Evolutionary conservation across 345 rosid species (phyloP).

Genomic region (Abelmoschus esculentus): DNA sequence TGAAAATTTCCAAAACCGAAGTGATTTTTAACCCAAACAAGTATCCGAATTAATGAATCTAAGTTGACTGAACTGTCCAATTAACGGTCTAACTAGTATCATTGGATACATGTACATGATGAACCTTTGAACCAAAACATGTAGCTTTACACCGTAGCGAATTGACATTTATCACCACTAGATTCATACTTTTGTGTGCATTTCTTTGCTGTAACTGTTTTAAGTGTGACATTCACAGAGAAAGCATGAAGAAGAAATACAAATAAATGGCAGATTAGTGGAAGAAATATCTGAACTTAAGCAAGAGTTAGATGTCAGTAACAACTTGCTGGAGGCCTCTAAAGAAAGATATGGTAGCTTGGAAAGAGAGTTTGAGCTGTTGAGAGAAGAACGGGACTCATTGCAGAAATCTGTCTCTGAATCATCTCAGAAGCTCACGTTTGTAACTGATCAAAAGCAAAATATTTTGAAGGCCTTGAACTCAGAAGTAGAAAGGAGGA

Average conservation of each 20-base stretch:
- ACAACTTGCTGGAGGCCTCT: slow-evolving; percentile 41
- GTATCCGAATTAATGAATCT: too few relatives aligned
- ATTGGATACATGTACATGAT: not conserved
- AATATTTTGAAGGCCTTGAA: slow-evolving; percentile 51
- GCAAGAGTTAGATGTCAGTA: slow-evolving; percentile 39
- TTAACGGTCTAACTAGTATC: not conserved
- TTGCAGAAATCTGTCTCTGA: slow-evolving; percentile 34
- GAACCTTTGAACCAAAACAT: not conserved
- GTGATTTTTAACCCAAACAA: too few relatives aligned
- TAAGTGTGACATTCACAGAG: slow-evolving; percentile 35
- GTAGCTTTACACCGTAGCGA: not conserved
- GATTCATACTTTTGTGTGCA: not conserved
- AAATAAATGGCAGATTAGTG: slow-evolving; percentile 38
- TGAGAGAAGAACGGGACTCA: slow-evolving; percentile 58
- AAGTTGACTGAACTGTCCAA: too few relatives aligned
- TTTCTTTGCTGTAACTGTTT: slow-evolving; percentile 9
- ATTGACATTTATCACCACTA: not conserved
- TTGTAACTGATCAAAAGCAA: slow-evolving; percentile 47
- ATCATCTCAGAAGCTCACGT: slow-evolving; percentile 39
- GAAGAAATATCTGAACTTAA: slow-evolving; percentile 58
- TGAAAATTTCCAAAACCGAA: too few relatives aligned
- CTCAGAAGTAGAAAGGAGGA: slow-evolving; percentile 53
- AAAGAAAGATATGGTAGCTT: slow-evolving; percentile 39
- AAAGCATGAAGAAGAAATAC: slow-evolving; percentile 47
- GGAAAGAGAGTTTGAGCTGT: slow-evolving; percentile 45